A percentile compares a stretch with the other conserved stretches of the same genome.
phyloP scores from a whole-genome alignment of 2,329 filamentous ascomycete species.

The Colletotrichum karsti region DNA sequence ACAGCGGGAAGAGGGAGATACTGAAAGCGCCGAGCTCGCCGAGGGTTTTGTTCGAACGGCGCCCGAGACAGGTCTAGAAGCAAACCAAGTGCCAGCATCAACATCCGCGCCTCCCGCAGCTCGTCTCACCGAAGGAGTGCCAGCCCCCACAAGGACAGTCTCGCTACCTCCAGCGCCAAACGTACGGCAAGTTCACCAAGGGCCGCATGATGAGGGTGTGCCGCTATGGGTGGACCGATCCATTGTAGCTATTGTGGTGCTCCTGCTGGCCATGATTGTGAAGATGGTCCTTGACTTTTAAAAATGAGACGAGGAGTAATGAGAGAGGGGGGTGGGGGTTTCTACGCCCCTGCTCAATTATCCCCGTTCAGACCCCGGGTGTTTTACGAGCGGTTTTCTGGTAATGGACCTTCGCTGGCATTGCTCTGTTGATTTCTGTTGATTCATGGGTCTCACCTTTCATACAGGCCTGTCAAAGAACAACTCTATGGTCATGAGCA shows the following conservation, averaged over 20 bases:
- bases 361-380: too few relatives aligned
- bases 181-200: slow-evolving; percentile 10
- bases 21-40: slow-evolving; percentile 58
- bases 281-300: slow-evolving; percentile 55
- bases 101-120: not conserved
- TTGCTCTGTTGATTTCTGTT: too few relatives aligned
- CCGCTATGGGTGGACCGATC: slow-evolving; percentile 83
- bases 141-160: slow-evolving; percentile 37
- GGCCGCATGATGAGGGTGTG: slow-evolving; percentile 55
- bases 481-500: too few relatives aligned
- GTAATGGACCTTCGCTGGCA: too few relatives aligned
- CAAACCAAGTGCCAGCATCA: not conserved
- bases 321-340: too few relatives aligned
- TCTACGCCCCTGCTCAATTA: too few relatives aligned
- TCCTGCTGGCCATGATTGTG: slow-evolving; percentile 75
- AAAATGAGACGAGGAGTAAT: too few relatives aligned
- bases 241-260: slow-evolving; percentile 76
- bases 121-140: slow-evolving; percentile 34
- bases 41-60: slow-evolving; percentile 67
- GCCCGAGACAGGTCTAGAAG: slow-evolving; percentile 31
- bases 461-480: too few relatives aligned
- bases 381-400: too few relatives aligned
- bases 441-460: too few relatives aligned
- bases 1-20: slow-evolving; percentile 38
- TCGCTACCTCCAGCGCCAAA: slow-evolving; percentile 34